Base-by-base conservation (phyloP, 768 basidiomycete species). In the Scleroderma bovista region DNA sequence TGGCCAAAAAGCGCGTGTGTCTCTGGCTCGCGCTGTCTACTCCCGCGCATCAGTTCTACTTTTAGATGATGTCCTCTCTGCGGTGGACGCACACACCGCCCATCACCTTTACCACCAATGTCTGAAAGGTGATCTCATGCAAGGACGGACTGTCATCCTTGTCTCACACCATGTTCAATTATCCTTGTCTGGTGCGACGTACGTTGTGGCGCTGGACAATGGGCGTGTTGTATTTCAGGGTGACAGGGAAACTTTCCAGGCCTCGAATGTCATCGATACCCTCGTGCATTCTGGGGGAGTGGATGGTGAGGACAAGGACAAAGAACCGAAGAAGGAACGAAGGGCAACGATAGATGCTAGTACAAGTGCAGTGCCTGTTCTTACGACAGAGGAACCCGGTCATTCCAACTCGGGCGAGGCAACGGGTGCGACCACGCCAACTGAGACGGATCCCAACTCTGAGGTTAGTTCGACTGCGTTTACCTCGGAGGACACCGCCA, bases 101-200 rank as follows among this genome's bases (percentile, higher is more conserved):
- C 81, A 85, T 55, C 87, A 89, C 68, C 78, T 98, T 40, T 86
- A 85, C 58, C 73, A 81, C 17, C 74, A 90, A 47, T 93, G 91
- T 58, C 72, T 98, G 19, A 74, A 77, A 54, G 93, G 94, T 8
- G 83, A 87, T 42, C 70, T 96, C 37, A 75, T 93, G 62, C 66
- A 71, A n/a, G 83, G 80, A 16, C 76, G 93, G 42, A 96, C 94
- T 1, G 71, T 95, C 44, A 75, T 97, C 40, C 75, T 98, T 20
- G 93, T 96, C 45, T 96, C 94, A 3, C 95, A 99, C 61, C 93
- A 95, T 60, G 88, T 96, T 31, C 88, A 93, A 60, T 75, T 98
- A 4, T 93, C 90, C 60, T 77, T 82, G 2, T 81, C 88, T 1
- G 86, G 80, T 26, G 91, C 94, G 2, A 72, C 69, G 22, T 93